Evolutionary conservation across 768 basidiomycete genomes (phyloP).

Genomic region (Gloeopeniophorella convolvens): DNA sequence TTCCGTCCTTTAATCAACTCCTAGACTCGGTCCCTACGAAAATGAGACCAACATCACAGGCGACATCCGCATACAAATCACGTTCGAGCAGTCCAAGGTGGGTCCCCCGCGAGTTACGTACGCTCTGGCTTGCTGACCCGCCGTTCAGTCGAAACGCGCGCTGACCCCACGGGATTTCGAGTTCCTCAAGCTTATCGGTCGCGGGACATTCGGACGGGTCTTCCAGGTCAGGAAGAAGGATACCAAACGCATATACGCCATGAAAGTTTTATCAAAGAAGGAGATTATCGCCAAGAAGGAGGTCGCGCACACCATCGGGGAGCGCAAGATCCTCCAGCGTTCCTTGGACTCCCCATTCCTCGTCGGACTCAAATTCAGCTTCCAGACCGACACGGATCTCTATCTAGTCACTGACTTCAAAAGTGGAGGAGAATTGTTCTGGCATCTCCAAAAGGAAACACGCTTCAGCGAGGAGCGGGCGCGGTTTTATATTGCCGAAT

Average conservation of each 20-base stretch:
- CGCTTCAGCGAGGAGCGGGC: constrained; percentile 91
- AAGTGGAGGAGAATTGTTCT: constrained; percentile 96
- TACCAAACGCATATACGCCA: constrained; percentile 98
- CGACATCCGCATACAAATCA: constrained; percentile 91
- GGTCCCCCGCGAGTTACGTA: constrained; percentile 24
- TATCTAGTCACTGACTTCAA: constrained; percentile 99
- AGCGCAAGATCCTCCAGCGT: constrained; percentile 95
- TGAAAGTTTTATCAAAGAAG: constrained; percentile 98
- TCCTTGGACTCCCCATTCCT: constrained; percentile 94
- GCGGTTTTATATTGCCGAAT: constrained; percentile 93
- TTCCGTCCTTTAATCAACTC: not conserved
- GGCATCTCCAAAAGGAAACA: constrained; percentile 96
- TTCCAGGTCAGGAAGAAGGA: constrained; percentile 99
- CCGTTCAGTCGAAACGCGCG: constrained; percentile 65
- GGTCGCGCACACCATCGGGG: constrained; percentile 98
- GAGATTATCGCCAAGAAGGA: constrained; percentile 99
- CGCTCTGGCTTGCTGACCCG: not conserved
- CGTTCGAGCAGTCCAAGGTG: constrained; percentile 88
- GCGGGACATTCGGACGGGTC: constrained; percentile 96
- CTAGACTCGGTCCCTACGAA: constrained; percentile 67
- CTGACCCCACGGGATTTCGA: constrained; percentile 96
- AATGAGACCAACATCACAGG: constrained; percentile 75
- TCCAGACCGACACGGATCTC: constrained; percentile 92
- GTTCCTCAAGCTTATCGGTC: constrained; percentile 96
- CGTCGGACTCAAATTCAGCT: constrained; percentile 96